phyloP scores from a whole-genome alignment of 192 early-diverging fungal species.

The Phlyctochytrium arcticum region DNA sequence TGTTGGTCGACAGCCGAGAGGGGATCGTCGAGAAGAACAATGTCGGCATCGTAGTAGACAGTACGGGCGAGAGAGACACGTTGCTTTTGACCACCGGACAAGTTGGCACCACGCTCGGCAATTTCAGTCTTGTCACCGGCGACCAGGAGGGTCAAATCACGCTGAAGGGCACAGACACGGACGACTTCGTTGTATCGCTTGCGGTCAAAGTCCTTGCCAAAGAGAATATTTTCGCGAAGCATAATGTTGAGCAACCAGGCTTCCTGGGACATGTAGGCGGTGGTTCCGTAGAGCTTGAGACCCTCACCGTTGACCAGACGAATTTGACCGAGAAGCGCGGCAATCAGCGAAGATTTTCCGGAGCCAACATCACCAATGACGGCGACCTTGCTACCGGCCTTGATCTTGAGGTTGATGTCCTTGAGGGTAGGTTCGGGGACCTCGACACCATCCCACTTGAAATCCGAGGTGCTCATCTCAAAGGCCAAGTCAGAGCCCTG shows the following conservation, averaged over 20 bases:
- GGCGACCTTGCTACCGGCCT: slow-evolving; percentile 48
- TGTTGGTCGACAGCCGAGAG: slow-evolving; percentile 65
- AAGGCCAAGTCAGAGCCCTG: slow-evolving; percentile 30
- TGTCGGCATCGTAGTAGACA: slow-evolving; percentile 72
- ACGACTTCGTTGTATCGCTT: slow-evolving; percentile 56
- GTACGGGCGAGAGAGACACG: slow-evolving; percentile 73
- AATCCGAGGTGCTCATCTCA: slow-evolving; percentile 47
- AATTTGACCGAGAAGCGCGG: slow-evolving; percentile 67
- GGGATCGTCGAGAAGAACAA: slow-evolving; percentile 81
- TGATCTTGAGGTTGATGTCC: slow-evolving; percentile 48
- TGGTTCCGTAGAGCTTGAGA: slow-evolving; percentile 49
- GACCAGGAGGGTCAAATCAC: slow-evolving; percentile 60
- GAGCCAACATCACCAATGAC: slow-evolving; percentile 69
- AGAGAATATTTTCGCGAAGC: slow-evolving; percentile 75
- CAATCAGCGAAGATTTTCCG: slow-evolving; percentile 63
- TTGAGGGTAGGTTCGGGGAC: slow-evolving; percentile 31
- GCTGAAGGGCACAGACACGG: slow-evolving; percentile 54
- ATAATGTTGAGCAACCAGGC: slow-evolving; percentile 69
- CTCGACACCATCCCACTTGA: slow-evolving; percentile 53
- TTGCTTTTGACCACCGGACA: slow-evolving; percentile 71
- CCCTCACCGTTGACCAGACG: slow-evolving; percentile 36
- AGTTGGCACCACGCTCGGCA: slow-evolving; percentile 51
- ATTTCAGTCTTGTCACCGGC: slow-evolving; percentile 63
- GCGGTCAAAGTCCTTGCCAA: slow-evolving; percentile 61
- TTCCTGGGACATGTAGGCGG: slow-evolving; percentile 62